A percentile compares a stretch with the other conserved stretches of the same genome.
These are phyloP conservation scores for Posidonia australis DNA, from an alignment of 106 monocot species.

Conservation along the genomic window DNA sequence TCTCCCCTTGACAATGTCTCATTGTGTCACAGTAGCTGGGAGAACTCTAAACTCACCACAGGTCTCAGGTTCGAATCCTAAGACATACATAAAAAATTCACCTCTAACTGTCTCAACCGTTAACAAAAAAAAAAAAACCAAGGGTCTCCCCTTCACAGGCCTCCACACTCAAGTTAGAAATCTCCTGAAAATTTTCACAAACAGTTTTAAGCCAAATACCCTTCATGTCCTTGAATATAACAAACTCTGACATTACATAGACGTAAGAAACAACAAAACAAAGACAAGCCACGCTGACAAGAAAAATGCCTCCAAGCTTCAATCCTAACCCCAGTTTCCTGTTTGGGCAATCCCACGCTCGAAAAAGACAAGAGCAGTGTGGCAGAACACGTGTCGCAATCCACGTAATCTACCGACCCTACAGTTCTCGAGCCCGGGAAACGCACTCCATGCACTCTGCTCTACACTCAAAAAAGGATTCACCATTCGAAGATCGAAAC, in stretches of 20 bases:
- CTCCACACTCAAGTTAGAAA: constrained; percentile 97
- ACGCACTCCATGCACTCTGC: constrained; percentile 88
- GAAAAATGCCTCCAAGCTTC: neutral
- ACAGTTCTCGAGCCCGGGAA: constrained; percentile 72
- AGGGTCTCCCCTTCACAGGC: constrained; percentile 81
- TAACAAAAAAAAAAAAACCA: too few species aligned
- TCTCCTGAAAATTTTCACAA: constrained; percentile 40
- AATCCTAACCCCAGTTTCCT: constrained; percentile 53
- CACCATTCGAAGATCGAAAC: neutral
- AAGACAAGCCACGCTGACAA: neutral
- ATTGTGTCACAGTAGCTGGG: too few species aligned
- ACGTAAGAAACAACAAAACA: constrained; percentile 1
- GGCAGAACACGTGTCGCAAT: constrained; percentile 86
- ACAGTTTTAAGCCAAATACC: neutral
- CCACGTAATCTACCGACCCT: constrained; percentile 52
- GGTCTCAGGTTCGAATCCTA: too few species aligned
- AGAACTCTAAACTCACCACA: too few species aligned
- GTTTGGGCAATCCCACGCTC: constrained; percentile 82
- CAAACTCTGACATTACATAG: neutral
- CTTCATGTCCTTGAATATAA: neutral
- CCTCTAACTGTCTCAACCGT: too few species aligned
- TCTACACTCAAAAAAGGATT: constrained; percentile 24
- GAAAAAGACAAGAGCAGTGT: constrained; percentile 85
- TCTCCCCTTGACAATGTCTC: too few species aligned
- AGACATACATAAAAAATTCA: too few species aligned